These are phyloP conservation scores for Alternaria arborescens DNA, from an alignment of 2,329 filamentous ascomycete genomes.

Conservation along the genomic window DNA sequence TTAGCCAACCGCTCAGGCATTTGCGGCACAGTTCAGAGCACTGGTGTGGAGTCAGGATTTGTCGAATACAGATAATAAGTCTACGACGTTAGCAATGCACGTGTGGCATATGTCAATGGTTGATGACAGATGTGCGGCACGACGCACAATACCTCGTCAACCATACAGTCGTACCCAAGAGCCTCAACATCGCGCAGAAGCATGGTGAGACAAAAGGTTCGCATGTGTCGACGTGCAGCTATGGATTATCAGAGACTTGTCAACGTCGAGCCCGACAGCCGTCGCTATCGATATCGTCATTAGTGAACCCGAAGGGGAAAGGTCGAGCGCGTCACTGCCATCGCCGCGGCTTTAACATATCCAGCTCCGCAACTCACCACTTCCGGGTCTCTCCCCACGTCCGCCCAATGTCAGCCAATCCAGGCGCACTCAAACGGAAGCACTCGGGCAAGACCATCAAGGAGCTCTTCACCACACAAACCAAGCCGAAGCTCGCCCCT, in stretches of 20 bases:
- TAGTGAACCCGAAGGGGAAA: slow-evolving; percentile 21
- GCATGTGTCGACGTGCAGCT: background rate
- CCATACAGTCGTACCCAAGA: background rate
- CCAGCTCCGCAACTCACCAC: slow-evolving; percentile 24
- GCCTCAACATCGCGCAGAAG: background rate
- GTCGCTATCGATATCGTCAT: slow-evolving; percentile 24
- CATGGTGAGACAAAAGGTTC: background rate
- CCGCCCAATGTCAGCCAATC: slow-evolving; percentile 45
- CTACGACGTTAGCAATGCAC: background rate
- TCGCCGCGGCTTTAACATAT: slow-evolving; percentile 27
- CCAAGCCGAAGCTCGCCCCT: slow-evolving; percentile 40
- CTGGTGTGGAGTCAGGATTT: background rate
- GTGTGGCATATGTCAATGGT: slow-evolving; percentile 2
- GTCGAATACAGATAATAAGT: background rate
- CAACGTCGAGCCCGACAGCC: background rate
- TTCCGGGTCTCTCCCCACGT: slow-evolving; percentile 15
- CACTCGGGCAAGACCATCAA: slow-evolving; percentile 47
- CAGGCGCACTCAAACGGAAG: slow-evolving; percentile 49
- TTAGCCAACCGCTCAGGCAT: background rate
- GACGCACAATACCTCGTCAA: slow-evolving; percentile 2
- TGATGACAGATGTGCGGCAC: slow-evolving; percentile 16
- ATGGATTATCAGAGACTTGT: background rate
- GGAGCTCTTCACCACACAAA: slow-evolving; percentile 48
- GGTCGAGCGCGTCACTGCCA: slow-evolving; percentile 40
- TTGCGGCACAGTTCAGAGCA: background rate